These are phyloP conservation scores for Thielaviopsis euricoi DNA, from an alignment of 2,329 filamentous ascomycete species.

Conservation along the genomic window DNA sequence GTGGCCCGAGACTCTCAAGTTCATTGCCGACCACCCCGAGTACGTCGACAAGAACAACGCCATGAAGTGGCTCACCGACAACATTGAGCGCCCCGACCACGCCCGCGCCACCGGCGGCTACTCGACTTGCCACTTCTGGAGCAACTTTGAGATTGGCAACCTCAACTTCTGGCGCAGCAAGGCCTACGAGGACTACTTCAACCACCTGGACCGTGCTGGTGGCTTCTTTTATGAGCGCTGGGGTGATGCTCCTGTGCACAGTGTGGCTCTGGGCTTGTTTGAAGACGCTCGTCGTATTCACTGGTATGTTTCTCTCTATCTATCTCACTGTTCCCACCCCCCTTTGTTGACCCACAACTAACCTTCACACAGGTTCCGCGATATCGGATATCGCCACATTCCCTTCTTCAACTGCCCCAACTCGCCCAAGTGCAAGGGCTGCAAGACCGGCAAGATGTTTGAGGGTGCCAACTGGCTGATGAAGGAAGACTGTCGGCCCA, in stretches of 20 bases:
- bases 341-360: slow-evolving; percentile 7
- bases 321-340: neutral
- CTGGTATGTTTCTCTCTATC: slow-evolving; percentile 50
- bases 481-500: slow-evolving; percentile 83
- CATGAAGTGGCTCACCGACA: slow-evolving; percentile 73
- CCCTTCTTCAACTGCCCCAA: slow-evolving; percentile 99
- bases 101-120: slow-evolving; percentile 75
- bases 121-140: slow-evolving; percentile 98
- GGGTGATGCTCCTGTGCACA: slow-evolving; percentile 96
- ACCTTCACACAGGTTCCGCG: slow-evolving; percentile 64
- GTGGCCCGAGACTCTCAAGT: slow-evolving; percentile 93
- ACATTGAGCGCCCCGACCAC: slow-evolving; percentile 58
- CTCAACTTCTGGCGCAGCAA: slow-evolving; percentile 85
- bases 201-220: slow-evolving; percentile 81
- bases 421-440: slow-evolving; percentile 81
- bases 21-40: slow-evolving; percentile 68
- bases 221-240: slow-evolving; percentile 98
- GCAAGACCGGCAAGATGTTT: slow-evolving; percentile 71
- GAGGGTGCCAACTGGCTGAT: slow-evolving; percentile 75
- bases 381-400: slow-evolving; percentile 96
- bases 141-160: slow-evolving; percentile 93
- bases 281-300: slow-evolving; percentile 83
- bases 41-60: slow-evolving; percentile 74
- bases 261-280: slow-evolving; percentile 80
- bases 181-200: slow-evolving; percentile 87